Evolutionary conservation across 1,284 basidiomycete genomes (phyloP), one percentile per base, ranked within the genome.

Genomic region (Puccinia triticina): DNA sequence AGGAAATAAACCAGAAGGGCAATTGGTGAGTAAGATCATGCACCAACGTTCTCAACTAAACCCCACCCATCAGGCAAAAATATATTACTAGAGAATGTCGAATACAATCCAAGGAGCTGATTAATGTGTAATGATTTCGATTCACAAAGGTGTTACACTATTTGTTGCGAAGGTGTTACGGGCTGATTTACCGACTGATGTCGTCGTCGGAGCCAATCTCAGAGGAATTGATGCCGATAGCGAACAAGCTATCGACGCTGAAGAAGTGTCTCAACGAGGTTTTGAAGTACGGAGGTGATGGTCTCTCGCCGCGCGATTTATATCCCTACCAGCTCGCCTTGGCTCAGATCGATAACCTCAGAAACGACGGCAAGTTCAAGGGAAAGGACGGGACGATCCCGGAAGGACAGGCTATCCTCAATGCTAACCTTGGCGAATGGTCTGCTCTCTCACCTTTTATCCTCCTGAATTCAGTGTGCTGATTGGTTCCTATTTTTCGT

Each of bases 191-290:
- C 88, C 91, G 93, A 40, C 88, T 99, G 74, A 91, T 99, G 84
- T 96, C 95, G 34, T 96, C 95, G n/a, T 95, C 94, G 82, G 96
- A 98, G 88, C 97, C 97, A 0, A 95, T 99, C n/a, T 97, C 95
- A 0, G 96, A 98, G 87, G 96, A 98, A 87, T 89, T 98, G 46
- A 97, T 97, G 93, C 96, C 96, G 8, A 91, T 98, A 82, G 94
- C 94, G 11, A 96, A 96, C 89, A 96, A 96, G 86, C 88, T 96
- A 2, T 93, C 93, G 32, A 82, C 94, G 0, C 92, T 95, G 84
- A 96, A 96, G 89, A 98, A 96, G 87, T 98, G 96, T 85, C 89
- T 99, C 83, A 98, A 96, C 86, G 97, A 99, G 88, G 96, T 99
- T 0, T 90, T 93, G 84, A 98, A 98, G 88, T 96, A 96, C 86